A percentile compares a stretch with the other conserved stretches of the same genome.
Evolutionary conservation across 305 asterid species (phyloP).

Genomic region (Ajuga reptans): DNA sequence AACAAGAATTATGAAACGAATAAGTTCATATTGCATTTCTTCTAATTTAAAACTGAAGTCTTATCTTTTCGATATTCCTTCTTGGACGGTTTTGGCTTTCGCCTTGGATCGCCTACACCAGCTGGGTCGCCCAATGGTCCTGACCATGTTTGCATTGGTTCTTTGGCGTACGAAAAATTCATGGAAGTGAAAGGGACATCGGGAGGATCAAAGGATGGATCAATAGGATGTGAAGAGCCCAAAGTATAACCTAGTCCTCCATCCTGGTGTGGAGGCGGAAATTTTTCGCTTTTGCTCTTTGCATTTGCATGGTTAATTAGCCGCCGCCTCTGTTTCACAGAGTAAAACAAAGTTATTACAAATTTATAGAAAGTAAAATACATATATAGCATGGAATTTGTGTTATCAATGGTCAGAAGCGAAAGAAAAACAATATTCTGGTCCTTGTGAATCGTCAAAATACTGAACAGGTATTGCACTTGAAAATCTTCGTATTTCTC

Average conservation of each 20-base stretch:
- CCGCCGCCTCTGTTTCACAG: conserved; percentile 54
- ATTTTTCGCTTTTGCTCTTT: conserved; percentile 82
- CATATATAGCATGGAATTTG: neutral
- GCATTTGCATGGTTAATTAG: conserved; percentile 67
- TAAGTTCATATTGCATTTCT: neutral
- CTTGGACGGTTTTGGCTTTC: conserved; percentile 53
- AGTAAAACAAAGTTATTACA: neutral
- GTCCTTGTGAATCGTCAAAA: neutral
- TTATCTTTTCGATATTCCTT: conserved; percentile 33
- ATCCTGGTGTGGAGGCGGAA: conserved; percentile 84
- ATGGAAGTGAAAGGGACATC: conserved; percentile 63
- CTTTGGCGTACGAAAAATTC: conserved; percentile 72
- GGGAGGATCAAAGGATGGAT: conserved; percentile 53
- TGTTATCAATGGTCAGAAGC: neutral
- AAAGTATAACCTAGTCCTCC: conserved; percentile 70
- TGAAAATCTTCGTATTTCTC: neutral
- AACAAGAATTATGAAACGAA: conserved; percentile 26
- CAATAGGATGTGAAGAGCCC: conserved; percentile 51
- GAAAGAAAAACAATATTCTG: neutral
- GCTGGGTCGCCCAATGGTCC: conserved; percentile 71
- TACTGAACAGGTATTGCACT: neutral
- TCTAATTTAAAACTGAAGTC: conserved; percentile 29
- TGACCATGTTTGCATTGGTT: conserved; percentile 74
- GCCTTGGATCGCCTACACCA: conserved; percentile 35
- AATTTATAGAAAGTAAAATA: neutral